Evolutionary conservation across 2,329 filamentous ascomycete species (phyloP), one percentile per base, ranked within the genome.

Genomic region (Dactylellina drechsleri): DNA sequence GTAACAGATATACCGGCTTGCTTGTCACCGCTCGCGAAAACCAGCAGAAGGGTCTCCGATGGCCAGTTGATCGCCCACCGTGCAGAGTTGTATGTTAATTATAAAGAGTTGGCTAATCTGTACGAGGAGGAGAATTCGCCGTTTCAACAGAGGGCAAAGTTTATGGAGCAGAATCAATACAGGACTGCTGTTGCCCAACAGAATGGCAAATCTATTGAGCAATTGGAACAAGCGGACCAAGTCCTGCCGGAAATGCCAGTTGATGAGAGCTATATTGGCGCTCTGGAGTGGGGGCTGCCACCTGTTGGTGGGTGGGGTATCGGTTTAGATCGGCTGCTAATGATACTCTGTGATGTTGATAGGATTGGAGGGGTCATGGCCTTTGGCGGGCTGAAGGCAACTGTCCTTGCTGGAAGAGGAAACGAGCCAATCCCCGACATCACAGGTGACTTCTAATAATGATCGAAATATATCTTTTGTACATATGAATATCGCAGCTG

Each of bases 121-220:
- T 99, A 99, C 82, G 95, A 99, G 82, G 95, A 99, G 83, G 95
- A 99, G 81, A 99, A 99, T 82, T 91, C 92, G 60, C 95, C 95
- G 0, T 89, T 91, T 64, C 91, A 90, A 79, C 95, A 99, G 83
- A 86, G 91, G 53, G 85, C 87, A 66, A 99, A 99, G 82, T 93
- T 99, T 77, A 82, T 88, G 54, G 86, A 86, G 77, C 88, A 90
- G 79, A 80, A 85, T 1, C 80, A 79, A 16, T 85, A 82, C 76
- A 80, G 72, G 57, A 81, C 81, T 57, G 80, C 80, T 1, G 82
- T 12, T 45, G 70, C 66, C 13, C 45, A 62, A 45, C 60, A 62
- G 50, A 71, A 76, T 15, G 62, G 49, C 62, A 16, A 77, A 77
- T 57, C 72, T 16, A 23, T 66, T 23, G 64, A 74, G 49, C 56